These are phyloP conservation scores for Neonectria sp. DNA, from an alignment of 2,329 filamentous ascomycete species.

Conservation along the genomic window DNA sequence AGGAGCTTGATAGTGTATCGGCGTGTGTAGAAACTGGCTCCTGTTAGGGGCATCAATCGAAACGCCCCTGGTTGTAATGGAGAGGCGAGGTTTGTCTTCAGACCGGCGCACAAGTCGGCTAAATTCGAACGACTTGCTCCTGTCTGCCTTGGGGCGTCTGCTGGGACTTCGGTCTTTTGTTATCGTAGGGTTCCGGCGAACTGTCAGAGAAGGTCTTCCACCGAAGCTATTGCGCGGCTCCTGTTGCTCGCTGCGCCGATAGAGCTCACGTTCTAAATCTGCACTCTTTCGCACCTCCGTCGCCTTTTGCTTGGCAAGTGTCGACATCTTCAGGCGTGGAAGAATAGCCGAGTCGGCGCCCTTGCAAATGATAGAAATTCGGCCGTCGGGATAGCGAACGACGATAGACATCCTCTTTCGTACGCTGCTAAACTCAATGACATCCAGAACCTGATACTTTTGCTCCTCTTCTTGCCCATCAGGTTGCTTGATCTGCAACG, in stretches of 20 bases:
- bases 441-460: conserved; percentile 84
- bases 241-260: conserved; percentile 69
- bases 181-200: conserved; percentile 61
- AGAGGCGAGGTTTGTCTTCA: conserved; percentile 56
- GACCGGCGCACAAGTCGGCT: conserved; percentile 57
- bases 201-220: conserved; percentile 66
- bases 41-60: conserved; percentile 61
- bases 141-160: conserved; percentile 50
- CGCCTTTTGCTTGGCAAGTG: conserved; percentile 83
- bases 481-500: conserved; percentile 59
- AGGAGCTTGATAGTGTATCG: conserved; percentile 65
- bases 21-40: conserved; percentile 48
- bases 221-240: conserved; percentile 70
- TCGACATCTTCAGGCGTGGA: conserved; percentile 80
- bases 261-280: conserved; percentile 70
- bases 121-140: conserved; percentile 64
- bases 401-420: conserved; percentile 93
- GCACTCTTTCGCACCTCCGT: conserved; percentile 74
- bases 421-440: conserved; percentile 92
- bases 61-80: conserved; percentile 58
- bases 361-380: conserved; percentile 89
- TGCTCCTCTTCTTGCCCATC: conserved; percentile 65
- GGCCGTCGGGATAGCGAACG: conserved; percentile 86
- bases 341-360: conserved; percentile 90
- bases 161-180: conserved; percentile 47